Evolutionary conservation across 208 protist species (phyloP).

Genomic region (Naegleria fowleri): DNA sequence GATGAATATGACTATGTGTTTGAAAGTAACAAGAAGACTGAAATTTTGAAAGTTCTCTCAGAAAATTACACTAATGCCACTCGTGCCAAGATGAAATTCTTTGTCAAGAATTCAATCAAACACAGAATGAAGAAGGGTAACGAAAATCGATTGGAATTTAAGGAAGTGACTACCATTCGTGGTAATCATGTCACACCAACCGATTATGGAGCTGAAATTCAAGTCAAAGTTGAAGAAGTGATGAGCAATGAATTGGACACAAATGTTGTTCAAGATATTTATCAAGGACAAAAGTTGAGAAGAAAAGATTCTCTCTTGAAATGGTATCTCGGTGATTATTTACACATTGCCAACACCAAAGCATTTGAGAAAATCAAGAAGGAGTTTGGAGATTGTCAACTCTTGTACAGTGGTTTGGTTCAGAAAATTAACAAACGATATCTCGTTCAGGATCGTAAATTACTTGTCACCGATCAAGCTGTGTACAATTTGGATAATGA

Average conservation of each 20-base stretch:
- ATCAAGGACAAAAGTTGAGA: constrained; percentile 24
- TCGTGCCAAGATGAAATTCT: not conserved
- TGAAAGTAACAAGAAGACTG: constrained; percentile 25
- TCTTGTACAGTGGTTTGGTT: not conserved
- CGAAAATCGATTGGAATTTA: not conserved
- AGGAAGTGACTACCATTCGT: not conserved
- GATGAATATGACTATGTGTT: constrained; percentile 25
- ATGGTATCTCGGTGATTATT: constrained; percentile 19
- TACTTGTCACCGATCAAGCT: constrained; percentile 11
- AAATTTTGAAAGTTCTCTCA: constrained; percentile 13
- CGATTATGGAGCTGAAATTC: not conserved
- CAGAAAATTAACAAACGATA: constrained; percentile 23
- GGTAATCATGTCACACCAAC: not conserved
- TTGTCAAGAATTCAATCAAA: not conserved
- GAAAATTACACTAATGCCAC: constrained; percentile 4
- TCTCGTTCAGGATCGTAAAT: not conserved
- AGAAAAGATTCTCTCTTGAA: not conserved
- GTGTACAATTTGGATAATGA: constrained; percentile 19
- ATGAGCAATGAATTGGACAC: not conserved
- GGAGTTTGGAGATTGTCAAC: not conserved
- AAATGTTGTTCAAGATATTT: constrained; percentile 23
- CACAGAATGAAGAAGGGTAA: not conserved
- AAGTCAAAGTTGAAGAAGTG: constrained; percentile 18
- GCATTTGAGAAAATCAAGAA: not conserved
- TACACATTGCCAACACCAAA: not conserved